Evolutionary conservation across 2,329 filamentous ascomycete genomes (phyloP).

Genomic region (Fusarium keratoplasticum): DNA sequence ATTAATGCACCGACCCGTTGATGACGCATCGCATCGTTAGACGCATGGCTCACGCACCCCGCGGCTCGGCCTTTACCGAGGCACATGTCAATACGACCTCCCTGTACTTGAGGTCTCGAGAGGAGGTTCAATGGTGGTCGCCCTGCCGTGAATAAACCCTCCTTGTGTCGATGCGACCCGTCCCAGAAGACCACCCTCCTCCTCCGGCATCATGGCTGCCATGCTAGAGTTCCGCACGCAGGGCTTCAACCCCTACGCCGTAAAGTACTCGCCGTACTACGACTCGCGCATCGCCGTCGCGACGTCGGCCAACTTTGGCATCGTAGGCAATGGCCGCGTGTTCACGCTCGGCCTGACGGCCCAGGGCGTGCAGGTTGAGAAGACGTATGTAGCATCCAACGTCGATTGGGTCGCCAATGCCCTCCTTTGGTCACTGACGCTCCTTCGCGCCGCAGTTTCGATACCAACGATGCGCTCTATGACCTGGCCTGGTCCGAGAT

Average conservation of each 20-base stretch:
- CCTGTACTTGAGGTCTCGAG: background rate
- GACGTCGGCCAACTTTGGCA: constrained; percentile 92
- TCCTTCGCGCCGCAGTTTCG: constrained; percentile 70
- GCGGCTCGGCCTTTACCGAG: constrained; percentile 47
- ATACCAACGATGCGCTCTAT: constrained; percentile 97
- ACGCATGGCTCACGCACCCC: constrained; percentile 37
- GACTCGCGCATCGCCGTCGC: constrained; percentile 93
- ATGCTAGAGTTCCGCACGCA: constrained; percentile 97
- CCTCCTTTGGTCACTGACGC: background rate
- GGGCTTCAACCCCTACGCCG: constrained; percentile 95
- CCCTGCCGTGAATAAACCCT: constrained; percentile 22
- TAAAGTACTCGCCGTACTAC: constrained; percentile 99
- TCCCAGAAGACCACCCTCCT: constrained; percentile 4
- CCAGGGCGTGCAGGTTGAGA: constrained; percentile 85
- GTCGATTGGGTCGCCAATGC: background rate
- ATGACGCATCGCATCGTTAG: constrained; percentile 32
- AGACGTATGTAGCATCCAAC: constrained; percentile 67
- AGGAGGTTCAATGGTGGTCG: constrained; percentile 1
- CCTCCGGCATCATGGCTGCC: constrained; percentile 55
- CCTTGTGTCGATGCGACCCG: constrained; percentile 33
- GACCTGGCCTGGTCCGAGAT: constrained; percentile 96
- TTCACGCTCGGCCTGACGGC: constrained; percentile 87
- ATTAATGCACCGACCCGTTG: constrained; percentile 24
- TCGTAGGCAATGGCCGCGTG: constrained; percentile 93
- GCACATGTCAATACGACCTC: constrained; percentile 47